Evolutionary conservation across 352 stramenopile genomes (phyloP).

Genomic region (Aphanomyces euteiches): DNA sequence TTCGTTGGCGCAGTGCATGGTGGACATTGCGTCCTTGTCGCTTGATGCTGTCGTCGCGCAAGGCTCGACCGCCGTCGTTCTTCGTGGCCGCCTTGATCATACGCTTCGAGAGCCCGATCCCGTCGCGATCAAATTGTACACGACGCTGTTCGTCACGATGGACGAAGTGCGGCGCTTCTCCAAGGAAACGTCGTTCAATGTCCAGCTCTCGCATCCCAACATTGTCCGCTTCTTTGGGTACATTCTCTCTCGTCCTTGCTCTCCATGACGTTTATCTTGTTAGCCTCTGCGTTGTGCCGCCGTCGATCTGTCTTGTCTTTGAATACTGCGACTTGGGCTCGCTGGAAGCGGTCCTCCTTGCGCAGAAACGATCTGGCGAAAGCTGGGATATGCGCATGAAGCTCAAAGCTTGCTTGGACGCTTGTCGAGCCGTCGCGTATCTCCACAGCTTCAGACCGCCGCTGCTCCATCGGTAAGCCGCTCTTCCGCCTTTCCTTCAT

Average conservation of each 20-base stretch:
- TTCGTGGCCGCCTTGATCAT: constrained; percentile 60
- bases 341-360: constrained; percentile 50
- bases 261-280: background rate
- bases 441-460: constrained; percentile 79
- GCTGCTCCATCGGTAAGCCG: constrained; percentile 53
- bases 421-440: constrained; percentile 73
- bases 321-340: constrained; percentile 83
- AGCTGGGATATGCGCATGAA: constrained; percentile 62
- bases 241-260: background rate
- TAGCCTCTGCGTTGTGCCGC: constrained; percentile 68
- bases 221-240: constrained; percentile 73
- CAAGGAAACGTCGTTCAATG: constrained; percentile 72
- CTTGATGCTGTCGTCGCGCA: constrained; percentile 78
- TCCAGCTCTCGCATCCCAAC: constrained; percentile 79
- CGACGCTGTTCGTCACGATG: constrained; percentile 72
- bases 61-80: constrained; percentile 77
- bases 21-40: constrained; percentile 69
- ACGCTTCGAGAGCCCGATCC: constrained; percentile 20
- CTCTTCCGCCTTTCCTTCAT: background rate
- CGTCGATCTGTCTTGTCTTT: constrained; percentile 82
- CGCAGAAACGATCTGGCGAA: constrained; percentile 40
- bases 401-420: constrained; percentile 81
- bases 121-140: constrained; percentile 86
- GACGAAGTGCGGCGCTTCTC: constrained; percentile 80
- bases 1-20: constrained; percentile 63